phyloP scores from a whole-genome alignment of 345 rosid genomes.

The Hibiscus mutabilis region DNA sequence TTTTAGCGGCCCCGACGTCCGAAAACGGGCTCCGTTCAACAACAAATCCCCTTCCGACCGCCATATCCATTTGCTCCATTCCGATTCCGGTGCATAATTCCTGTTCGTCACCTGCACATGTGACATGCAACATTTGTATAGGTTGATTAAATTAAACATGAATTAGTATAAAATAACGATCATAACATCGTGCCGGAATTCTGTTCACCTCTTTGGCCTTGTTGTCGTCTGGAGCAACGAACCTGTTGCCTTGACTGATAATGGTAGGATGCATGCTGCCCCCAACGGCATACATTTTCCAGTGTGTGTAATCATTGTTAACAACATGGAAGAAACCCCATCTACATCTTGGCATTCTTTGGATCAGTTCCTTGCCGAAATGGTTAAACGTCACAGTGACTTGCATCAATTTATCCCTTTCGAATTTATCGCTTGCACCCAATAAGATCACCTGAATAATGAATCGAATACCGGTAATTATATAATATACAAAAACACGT shows the following conservation, averaged over 20 bases:
- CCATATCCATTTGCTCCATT: not conserved
- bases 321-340: constrained; percentile 75
- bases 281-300: constrained; percentile 76
- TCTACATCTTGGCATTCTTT: constrained; percentile 75
- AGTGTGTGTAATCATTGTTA: constrained; percentile 73
- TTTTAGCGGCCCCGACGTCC: not conserved
- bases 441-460: not conserved
- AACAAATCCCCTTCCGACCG: not conserved
- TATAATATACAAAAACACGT: not conserved
- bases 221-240: constrained; percentile 46
- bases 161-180: too few species aligned
- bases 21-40: not conserved
- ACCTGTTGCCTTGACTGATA: constrained; percentile 68
- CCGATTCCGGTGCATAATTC: not conserved
- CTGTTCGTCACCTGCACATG: not conserved
- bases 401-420: constrained; percentile 36
- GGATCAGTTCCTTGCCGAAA: constrained; percentile 63
- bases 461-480: too few species aligned
- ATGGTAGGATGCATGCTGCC: constrained; percentile 63
- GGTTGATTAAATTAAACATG: too few species aligned
- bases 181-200: too few species aligned
- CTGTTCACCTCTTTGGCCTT: not conserved
- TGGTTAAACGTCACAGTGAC: constrained; percentile 71
- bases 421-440: not conserved
- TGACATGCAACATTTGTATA: too few species aligned